Base-by-base conservation (phyloP, 73 alveolate species). In the Urostyla sp. region DNA sequence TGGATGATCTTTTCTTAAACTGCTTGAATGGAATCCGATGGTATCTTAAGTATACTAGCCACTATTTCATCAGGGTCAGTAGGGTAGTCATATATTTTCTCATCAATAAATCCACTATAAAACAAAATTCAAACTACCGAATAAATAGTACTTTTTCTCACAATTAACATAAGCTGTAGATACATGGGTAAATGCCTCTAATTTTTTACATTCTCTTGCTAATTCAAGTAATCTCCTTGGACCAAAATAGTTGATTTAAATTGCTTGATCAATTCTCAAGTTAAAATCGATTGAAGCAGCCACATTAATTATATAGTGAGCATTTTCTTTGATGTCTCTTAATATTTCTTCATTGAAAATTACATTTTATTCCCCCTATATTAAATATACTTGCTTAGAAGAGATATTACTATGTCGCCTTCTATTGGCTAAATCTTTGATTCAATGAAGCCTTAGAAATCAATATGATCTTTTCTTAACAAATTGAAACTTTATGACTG, bases 61-160 rank as follows among this genome's bases (percentile, higher is more conserved):
- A 92, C 80, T 2, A 23, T 18, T 13, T 34, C 59, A 24, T 76
- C 84, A 0, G 87, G 91, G 43, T 90, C 85, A 3, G 49, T 37
- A 18, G 66, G 82, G 31, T 74, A 84, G 40, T 88, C 88, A 67
- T 94, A 94, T 15, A 94, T 92, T 60, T 94, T 84, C 61, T 94
- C 98, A 76, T 92, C 97, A 43, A 94, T 67, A 27, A 46, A 67
- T 16, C 94, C 94, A 10, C 73, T 73, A 73, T 50, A n/a, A n/a
- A n/a, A n/a, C n/a, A n/a, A n/a, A n/a, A n/a, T n/a, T n/a, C n/a
- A n/a, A n/a, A n/a, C n/a, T n/a, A n/a, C n/a, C n/a, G n/a, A n/a
- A n/a, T n/a, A n/a, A n/a, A n/a, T n/a, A n/a, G n/a, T n/a, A n/a
- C 75, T 20, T 48, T 67, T 72, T 67, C 27, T 80, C 74, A 45